Percentiles rank a stretch among this genome's conserved stretches.
phyloP scores from a whole-genome alignment of 352 stramenopile species.

The Phytopythium montanum region DNA sequence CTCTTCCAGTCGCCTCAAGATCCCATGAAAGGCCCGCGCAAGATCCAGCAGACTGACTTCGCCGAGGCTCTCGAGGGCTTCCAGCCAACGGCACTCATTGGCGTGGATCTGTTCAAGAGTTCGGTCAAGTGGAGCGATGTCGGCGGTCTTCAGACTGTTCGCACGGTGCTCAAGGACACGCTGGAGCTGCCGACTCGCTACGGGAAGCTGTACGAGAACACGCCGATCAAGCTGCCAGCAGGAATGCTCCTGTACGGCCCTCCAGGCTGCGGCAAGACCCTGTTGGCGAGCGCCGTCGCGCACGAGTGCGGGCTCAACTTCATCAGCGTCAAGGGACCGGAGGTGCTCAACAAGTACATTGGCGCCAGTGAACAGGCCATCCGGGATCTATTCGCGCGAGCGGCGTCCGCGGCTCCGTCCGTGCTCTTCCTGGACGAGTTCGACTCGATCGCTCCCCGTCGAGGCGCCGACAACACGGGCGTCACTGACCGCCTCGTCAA shows the following conservation, averaged over 20 bases:
- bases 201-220: conserved; percentile 75
- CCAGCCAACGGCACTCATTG: conserved; percentile 74
- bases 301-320: conserved; percentile 89
- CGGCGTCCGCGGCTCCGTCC: conserved; percentile 68
- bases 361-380: conserved; percentile 89
- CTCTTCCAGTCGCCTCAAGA: conserved; percentile 12
- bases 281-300: conserved; percentile 83
- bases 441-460: conserved; percentile 93
- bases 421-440: conserved; percentile 91
- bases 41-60: conserved; percentile 63
- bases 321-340: conserved; percentile 88
- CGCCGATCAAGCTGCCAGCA: conserved; percentile 78
- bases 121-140: conserved; percentile 87
- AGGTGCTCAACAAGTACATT: conserved; percentile 91
- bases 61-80: conserved; percentile 73
- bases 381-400: conserved; percentile 80
- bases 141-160: conserved; percentile 73
- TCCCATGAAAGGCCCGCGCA: conserved; percentile 9
- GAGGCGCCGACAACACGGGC: conserved; percentile 92
- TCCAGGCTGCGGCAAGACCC: conserved; percentile 89
- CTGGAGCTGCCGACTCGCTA: conserved; percentile 84
- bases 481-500: conserved; percentile 98
- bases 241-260: conserved; percentile 89
- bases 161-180: conserved; percentile 87
- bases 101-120: conserved; percentile 83